Evolutionary conservation across 768 basidiomycete genomes (phyloP).

Genomic region (Serendipita indica): DNA sequence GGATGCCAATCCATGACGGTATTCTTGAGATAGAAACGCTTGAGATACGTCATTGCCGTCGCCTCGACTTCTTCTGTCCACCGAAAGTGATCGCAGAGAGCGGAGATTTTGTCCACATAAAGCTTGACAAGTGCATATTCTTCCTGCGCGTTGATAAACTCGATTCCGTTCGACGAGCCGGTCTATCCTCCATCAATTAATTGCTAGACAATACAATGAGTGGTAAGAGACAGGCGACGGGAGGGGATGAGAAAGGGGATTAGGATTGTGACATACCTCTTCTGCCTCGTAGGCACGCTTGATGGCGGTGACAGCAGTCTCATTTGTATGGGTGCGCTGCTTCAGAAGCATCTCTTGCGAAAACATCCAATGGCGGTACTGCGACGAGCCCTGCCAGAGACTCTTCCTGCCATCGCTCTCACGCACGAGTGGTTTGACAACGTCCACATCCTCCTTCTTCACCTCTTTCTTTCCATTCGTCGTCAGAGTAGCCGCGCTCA

Average conservation of each 20-base stretch:
- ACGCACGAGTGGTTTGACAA: too few species aligned
- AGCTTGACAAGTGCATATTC: slow-evolving; percentile 80
- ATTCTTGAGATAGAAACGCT: slow-evolving; percentile 93
- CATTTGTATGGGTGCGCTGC: slow-evolving; percentile 54
- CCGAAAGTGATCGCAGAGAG: slow-evolving; percentile 69
- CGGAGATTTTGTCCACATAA: slow-evolving; percentile 74
- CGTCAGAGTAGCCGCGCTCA: too few species aligned
- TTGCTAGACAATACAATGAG: slow-evolving; percentile 16
- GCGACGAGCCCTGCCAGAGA: slow-evolving; percentile 64
- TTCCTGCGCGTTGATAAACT: slow-evolving; percentile 67
- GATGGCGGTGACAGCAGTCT: slow-evolving; percentile 61
- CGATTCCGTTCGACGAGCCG: slow-evolving; percentile 58
- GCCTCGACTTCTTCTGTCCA: slow-evolving; percentile 90
- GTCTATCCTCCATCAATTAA: too few species aligned
- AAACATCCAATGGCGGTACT: slow-evolving; percentile 81
- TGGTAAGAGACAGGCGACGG: slow-evolving; percentile 17
- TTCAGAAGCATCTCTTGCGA: slow-evolving; percentile 47
- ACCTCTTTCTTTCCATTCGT: too few species aligned
- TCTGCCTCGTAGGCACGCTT: slow-evolving; percentile 63
- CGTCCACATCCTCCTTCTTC: too few species aligned
- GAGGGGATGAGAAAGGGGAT: neutral
- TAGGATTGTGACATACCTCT: slow-evolving; percentile 39
- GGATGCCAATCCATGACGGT: slow-evolving; percentile 99
- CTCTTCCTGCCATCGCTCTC: slow-evolving; percentile 22
- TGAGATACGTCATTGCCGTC: slow-evolving; percentile 82